Conservation (phyloP, 1,284 basidiomycete species). For the Trichosporon inkin region DNA sequence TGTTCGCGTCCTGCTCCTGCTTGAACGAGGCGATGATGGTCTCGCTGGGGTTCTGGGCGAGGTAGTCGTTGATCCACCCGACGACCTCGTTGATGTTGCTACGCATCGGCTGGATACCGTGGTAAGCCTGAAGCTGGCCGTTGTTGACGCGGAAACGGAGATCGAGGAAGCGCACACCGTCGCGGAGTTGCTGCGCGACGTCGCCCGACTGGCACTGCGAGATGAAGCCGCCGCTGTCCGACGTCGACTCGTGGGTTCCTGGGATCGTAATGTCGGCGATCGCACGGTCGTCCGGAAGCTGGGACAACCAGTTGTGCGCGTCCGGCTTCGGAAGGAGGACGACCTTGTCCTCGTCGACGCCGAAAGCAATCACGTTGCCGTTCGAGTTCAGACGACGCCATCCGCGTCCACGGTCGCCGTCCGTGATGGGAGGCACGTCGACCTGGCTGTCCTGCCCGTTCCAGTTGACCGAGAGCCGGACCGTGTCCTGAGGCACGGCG, state of each 20-base stretch:
- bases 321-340: slow-evolving; percentile 14
- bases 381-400: slow-evolving; percentile 16
- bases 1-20: slow-evolving; percentile 60
- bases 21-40: slow-evolving; percentile 79
- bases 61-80: slow-evolving; percentile 60
- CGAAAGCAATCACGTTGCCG: slow-evolving; percentile 15
- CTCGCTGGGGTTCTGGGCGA: slow-evolving; percentile 62
- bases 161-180: slow-evolving; percentile 71
- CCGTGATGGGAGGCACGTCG: slow-evolving; percentile 8
- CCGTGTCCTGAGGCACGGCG: slow-evolving; percentile 5
- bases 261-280: slow-evolving; percentile 20
- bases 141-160: slow-evolving; percentile 69
- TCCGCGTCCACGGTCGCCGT: slow-evolving; percentile 14
- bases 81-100: slow-evolving; percentile 60
- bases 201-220: slow-evolving; percentile 48
- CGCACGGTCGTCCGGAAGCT: slow-evolving; percentile 20
- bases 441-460: slow-evolving; percentile 14
- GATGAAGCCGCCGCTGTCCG: slow-evolving; percentile 25
- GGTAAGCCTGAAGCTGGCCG: slow-evolving; percentile 60
- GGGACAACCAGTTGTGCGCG: slow-evolving; percentile 12
- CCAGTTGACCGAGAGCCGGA: slow-evolving; percentile 13
- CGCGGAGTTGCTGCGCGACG: slow-evolving; percentile 42
- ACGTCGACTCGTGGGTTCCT: slow-evolving; percentile 20
- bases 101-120: slow-evolving; percentile 67
- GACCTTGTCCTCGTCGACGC: slow-evolving; percentile 17